Evolutionary conservation across 768 basidiomycete genomes (phyloP), one percentile per base, ranked within the genome.

Genomic region (Stropharia rugosoannulata): DNA sequence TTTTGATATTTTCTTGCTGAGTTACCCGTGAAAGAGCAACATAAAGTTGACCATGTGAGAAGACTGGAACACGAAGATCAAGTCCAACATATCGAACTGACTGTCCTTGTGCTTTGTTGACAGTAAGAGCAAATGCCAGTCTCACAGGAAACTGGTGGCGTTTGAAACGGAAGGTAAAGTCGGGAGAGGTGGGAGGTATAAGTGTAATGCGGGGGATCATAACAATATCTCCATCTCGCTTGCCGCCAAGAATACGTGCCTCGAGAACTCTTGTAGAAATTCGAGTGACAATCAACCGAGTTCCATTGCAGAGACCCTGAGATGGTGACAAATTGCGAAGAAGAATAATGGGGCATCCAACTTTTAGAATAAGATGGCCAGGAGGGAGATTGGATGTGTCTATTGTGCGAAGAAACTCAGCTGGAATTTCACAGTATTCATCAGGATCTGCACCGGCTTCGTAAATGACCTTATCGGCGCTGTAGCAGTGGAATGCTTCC

Each of bases 41-140:
- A 57, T 63, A 63, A 13, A 63, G 46, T 36, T 60, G 59, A 1
- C 62, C 62, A 59, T 63, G 57, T 4, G 59, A 45, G 52, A 60
- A 63, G 1, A 61, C 46, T n/a, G 58, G 60, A 29, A 42, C 60
- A 1, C 62, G 59, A 2, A 78, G 59, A 58, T 79, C 68, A 12
- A 80, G 42, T 2, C 75, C 79, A 51, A 78, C 70, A 63, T 61
- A 22, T 42, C 67, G 54, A 5, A 80, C 67, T 16, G 74, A 77
- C 54, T 80, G 79, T 0, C 79, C 78, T 64, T 80, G 75, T 5
- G 75, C 60, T 55, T 76, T 75, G 55, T 80, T 79, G 59, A 78
- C 75, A 0, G 73, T 72, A 59, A 77, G 72, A 0, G 72, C 69
- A 68, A 80, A 80, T 9, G 74, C 74, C 1, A 79, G 66, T 0